phyloP scores from a whole-genome alignment of 2,329 filamentous ascomycete species.

The Clonostachys byssicola region DNA sequence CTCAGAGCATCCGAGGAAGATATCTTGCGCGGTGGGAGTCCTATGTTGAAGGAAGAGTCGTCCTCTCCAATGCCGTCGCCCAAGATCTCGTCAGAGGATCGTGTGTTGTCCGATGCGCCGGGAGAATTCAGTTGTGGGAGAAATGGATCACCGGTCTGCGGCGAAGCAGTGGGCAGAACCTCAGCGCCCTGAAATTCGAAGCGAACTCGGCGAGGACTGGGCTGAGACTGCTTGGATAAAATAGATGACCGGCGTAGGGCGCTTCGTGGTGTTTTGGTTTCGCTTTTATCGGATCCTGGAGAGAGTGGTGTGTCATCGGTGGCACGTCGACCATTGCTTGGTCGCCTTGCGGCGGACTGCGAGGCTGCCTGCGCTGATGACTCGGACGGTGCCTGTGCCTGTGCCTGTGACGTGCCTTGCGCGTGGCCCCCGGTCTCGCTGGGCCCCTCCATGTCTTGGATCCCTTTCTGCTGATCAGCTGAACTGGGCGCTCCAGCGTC shows the following conservation, averaged over 20 bases:
- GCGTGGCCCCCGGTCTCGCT: slow-evolving; percentile 1
- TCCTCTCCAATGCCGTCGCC: slow-evolving; percentile 31
- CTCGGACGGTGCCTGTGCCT: not conserved
- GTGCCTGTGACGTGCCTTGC: not conserved
- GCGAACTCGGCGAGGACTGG: slow-evolving; percentile 57
- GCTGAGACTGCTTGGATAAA: slow-evolving; percentile 38
- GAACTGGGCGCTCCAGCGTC: not conserved
- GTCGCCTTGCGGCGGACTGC: slow-evolving; percentile 10
- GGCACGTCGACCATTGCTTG: slow-evolving; percentile 28
- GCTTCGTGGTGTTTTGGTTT: slow-evolving; percentile 45
- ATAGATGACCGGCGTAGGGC: slow-evolving; percentile 54
- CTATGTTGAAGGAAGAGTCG: slow-evolving; percentile 16
- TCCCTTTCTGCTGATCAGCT: slow-evolving; percentile 6
- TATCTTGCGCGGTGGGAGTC: slow-evolving; percentile 43
- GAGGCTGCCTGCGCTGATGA: not conserved
- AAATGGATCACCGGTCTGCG: slow-evolving; percentile 30
- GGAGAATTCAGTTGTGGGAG: slow-evolving; percentile 16
- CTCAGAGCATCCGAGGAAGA: slow-evolving; percentile 51
- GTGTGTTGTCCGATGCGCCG: slow-evolving; percentile 14
- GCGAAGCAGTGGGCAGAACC: slow-evolving; percentile 56
- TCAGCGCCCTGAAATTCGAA: slow-evolving; percentile 58
- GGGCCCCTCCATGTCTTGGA: slow-evolving; percentile 13
- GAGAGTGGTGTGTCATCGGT: slow-evolving; percentile 48
- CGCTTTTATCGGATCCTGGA: slow-evolving; percentile 46
- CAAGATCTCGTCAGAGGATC: slow-evolving; percentile 21